Percentiles rank a stretch among this genome's conserved stretches.
Evolutionary conservation across 768 basidiomycete species (phyloP).

Genomic region (Tulasnella calospora): DNA sequence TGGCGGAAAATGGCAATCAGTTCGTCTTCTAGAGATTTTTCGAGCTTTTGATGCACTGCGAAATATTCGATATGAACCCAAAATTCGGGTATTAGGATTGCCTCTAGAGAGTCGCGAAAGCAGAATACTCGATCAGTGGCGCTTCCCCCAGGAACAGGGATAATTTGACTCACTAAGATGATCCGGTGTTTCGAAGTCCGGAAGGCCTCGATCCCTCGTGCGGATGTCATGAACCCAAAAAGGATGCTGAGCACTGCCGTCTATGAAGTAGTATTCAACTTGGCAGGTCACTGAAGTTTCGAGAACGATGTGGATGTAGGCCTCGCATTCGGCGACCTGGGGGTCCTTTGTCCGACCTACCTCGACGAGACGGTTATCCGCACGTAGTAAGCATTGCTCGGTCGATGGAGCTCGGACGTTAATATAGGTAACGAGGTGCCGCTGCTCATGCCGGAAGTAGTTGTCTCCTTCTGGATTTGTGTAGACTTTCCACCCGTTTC

Average conservation of each 20-base stretch:
- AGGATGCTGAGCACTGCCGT: not conserved
- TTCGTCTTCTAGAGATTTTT: not conserved
- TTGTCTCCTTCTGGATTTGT: not conserved
- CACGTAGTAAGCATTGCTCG: not conserved
- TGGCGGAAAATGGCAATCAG: slow-evolving; percentile 3
- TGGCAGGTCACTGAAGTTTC: not conserved
- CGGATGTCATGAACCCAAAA: slow-evolving; percentile 7
- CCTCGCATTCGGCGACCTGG: not conserved
- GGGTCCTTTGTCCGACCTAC: not conserved
- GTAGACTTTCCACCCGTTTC: not conserved
- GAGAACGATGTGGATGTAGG: not conserved
- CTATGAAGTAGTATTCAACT: slow-evolving; percentile 3
- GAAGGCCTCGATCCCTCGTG: not conserved
- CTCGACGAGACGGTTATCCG: not conserved
- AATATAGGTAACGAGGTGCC: not conserved
- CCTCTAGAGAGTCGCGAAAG: not conserved
- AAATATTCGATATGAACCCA: slow-evolving; percentile 15
- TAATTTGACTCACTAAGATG: not conserved
- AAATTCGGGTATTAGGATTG: not conserved
- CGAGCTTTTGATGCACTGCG: not conserved
- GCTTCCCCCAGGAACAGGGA: not conserved
- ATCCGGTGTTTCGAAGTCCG: not conserved
- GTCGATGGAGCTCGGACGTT: not conserved
- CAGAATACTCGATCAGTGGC: not conserved
- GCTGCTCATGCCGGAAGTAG: not conserved